Percentiles rank a stretch among this genome's conserved stretches.
These are phyloP conservation scores for Chrysoporthe austroafricana DNA, from an alignment of 2,329 filamentous ascomycete genomes.

Conservation along the genomic window DNA sequence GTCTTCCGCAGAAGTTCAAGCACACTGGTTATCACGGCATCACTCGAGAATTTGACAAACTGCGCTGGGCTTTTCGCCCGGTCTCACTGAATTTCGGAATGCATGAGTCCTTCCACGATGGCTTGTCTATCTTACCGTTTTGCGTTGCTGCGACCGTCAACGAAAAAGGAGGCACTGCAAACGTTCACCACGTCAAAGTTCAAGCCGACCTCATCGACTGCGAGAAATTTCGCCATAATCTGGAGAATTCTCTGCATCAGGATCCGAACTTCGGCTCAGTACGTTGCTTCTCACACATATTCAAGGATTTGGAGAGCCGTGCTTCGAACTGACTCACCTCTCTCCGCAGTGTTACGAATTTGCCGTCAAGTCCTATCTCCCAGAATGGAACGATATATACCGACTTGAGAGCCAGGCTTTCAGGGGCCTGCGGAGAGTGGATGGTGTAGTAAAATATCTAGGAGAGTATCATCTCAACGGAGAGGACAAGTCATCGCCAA, in stretches of 20 bases:
- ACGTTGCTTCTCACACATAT: background rate
- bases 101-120: background rate
- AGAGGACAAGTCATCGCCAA: background rate
- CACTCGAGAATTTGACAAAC: conserved; percentile 1
- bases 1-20: background rate
- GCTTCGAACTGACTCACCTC: background rate
- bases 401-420: background rate
- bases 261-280: background rate
- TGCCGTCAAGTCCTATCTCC: background rate
- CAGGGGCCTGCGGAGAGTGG: background rate
- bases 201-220: conserved; percentile 7
- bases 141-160: background rate
- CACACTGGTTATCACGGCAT: background rate
- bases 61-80: conserved; percentile 4
- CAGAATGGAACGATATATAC: conserved; percentile 3
- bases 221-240: background rate
- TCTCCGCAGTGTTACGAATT: conserved; percentile 3
- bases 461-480: conserved; percentile 1
- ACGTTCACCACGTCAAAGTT: background rate
- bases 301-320: too few species aligned
- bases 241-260: background rate
- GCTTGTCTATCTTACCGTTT: background rate
- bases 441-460: conserved; percentile 9
- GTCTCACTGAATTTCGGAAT: background rate
- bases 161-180: background rate